Conservation (phyloP, 1,284 basidiomycete genomes). For the Mycena citricolor region DNA sequence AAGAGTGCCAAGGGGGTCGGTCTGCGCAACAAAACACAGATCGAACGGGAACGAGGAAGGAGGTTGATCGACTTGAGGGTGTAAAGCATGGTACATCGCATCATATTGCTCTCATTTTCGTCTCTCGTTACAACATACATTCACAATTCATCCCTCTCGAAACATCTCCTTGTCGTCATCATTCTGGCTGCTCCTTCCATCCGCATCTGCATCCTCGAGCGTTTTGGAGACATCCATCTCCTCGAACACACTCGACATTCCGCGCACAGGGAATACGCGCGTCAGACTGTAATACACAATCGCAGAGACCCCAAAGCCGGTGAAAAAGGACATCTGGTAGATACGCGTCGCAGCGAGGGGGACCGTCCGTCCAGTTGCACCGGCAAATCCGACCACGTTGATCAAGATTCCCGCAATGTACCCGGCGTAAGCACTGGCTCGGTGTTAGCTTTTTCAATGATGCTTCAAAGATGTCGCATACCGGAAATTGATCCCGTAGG, state of each 20-base stretch:
- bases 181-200: too few species aligned
- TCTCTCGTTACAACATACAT: too few species aligned
- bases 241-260: constrained; percentile 49
- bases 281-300: constrained; percentile 65
- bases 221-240: constrained; percentile 60
- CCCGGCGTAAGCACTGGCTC: constrained; percentile 61
- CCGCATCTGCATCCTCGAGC: constrained; percentile 2
- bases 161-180: too few species aligned
- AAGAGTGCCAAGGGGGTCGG: constrained; percentile 70
- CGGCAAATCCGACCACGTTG: constrained; percentile 76
- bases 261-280: constrained; percentile 57
- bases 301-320: constrained; percentile 70
- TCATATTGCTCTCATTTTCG: constrained; percentile 14
- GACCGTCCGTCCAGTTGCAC: constrained; percentile 60
- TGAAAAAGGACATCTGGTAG: constrained; percentile 78
- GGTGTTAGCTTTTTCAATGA: neutral
- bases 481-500: constrained; percentile 73
- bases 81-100: constrained; percentile 25
- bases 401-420: constrained; percentile 79
- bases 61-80: constrained; percentile 61
- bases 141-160: too few species aligned
- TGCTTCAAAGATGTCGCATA: constrained; percentile 25
- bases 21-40: constrained; percentile 58
- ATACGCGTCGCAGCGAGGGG: constrained; percentile 66
- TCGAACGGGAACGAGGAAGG: constrained; percentile 74